A percentile compares a stretch with the other conserved stretches of the same genome.
phyloP scores from a whole-genome alignment of 306 rosid genomes.

The Hippophae gyantsensis region DNA sequence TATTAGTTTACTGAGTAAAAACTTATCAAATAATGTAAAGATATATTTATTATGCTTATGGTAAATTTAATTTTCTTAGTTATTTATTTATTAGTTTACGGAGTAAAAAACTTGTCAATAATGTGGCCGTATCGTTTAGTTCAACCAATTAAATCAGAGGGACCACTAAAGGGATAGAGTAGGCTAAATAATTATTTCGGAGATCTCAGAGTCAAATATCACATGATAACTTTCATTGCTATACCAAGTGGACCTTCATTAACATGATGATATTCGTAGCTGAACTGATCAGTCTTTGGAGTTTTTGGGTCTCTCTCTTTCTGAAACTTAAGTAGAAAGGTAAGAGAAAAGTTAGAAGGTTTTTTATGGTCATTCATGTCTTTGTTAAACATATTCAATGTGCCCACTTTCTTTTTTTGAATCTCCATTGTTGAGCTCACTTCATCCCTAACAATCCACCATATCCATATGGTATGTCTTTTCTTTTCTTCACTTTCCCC shows the following conservation, averaged over 20 bases:
- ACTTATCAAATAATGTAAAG: too few relatives aligned
- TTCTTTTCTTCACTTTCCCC: background rate
- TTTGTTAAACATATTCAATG: conserved; percentile 4
- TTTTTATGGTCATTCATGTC: background rate
- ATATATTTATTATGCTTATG: background rate
- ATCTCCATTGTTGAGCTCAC: conserved; percentile 15
- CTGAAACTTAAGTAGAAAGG: conserved; percentile 11
- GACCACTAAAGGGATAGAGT: conserved; percentile 30
- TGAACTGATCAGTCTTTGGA: conserved; percentile 13
- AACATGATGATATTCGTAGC: conserved; percentile 13
- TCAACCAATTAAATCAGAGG: conserved; percentile 24
- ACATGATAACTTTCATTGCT: conserved; percentile 29
- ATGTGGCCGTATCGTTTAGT: conserved; percentile 7
- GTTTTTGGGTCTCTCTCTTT: background rate
- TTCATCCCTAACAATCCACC: conserved; percentile 7
- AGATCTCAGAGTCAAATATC: conserved; percentile 11
- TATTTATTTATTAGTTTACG: background rate
- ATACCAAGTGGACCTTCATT: conserved; percentile 35
- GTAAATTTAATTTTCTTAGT: background rate
- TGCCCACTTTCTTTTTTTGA: conserved; percentile 12
- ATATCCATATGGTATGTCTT: conserved; percentile 1
- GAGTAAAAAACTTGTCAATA: background rate
- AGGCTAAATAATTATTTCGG: conserved; percentile 16
- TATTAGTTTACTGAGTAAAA: too few relatives aligned
- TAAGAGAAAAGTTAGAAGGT: background rate